Evolutionary conservation across 2,329 filamentous ascomycete genomes (phyloP).

Genomic region (Alternaria brassicicola): DNA sequence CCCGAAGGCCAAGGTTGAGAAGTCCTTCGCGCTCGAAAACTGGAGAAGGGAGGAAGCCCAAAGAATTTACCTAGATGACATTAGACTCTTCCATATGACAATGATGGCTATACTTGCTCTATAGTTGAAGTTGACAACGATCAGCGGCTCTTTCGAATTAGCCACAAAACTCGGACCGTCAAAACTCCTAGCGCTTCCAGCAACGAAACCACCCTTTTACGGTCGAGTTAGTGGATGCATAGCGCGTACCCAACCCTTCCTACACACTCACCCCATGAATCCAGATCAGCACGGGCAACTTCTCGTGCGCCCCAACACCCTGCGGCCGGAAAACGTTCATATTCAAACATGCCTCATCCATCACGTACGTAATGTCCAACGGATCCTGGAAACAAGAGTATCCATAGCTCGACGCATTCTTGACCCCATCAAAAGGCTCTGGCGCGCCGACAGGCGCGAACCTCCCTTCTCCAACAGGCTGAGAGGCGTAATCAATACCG

Average conservation of each 20-base stretch:
- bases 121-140: conserved; percentile 40
- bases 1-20: conserved; percentile 36
- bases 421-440: conserved; percentile 47
- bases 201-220: conserved; percentile 24
- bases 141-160: conserved; percentile 28
- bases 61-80: conserved; percentile 15
- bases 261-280: conserved; percentile 32
- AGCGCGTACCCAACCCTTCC: not conserved
- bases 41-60: conserved; percentile 34
- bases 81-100: not conserved
- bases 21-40: conserved; percentile 34
- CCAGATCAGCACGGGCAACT: conserved; percentile 39
- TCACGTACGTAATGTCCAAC: conserved; percentile 36
- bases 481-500: conserved; percentile 54
- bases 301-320: conserved; percentile 18
- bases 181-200: conserved; percentile 32
- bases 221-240: not conserved
- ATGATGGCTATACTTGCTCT: conserved; percentile 12
- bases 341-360: conserved; percentile 34
- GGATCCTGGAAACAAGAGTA: conserved; percentile 52
- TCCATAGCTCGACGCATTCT: conserved; percentile 48
- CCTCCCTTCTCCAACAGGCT: conserved; percentile 45
- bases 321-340: conserved; percentile 37
- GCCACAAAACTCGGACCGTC: conserved; percentile 35
- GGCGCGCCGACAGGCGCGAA: conserved; percentile 50